phyloP scores from a whole-genome alignment of 1,284 basidiomycete species.

The Leccinum fuscescens region DNA sequence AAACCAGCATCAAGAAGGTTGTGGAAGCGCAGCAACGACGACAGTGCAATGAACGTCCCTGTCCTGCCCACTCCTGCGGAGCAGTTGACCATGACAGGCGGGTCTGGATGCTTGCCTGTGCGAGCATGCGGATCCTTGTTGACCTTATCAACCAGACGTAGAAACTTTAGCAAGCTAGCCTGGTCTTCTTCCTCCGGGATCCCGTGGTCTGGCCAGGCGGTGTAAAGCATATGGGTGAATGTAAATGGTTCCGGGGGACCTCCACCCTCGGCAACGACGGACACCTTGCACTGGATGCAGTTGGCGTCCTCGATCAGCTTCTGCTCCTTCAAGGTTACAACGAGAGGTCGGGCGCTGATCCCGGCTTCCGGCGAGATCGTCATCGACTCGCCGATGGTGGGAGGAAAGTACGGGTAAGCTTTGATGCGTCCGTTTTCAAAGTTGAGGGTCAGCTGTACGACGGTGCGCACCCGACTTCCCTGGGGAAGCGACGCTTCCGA shows the following conservation, averaged over 20 bases:
- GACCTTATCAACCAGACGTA: slow-evolving; percentile 55
- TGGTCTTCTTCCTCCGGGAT: slow-evolving; percentile 61
- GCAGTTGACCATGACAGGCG: slow-evolving; percentile 82
- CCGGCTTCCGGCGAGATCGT: slow-evolving; percentile 48
- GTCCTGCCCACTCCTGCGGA: slow-evolving; percentile 90
- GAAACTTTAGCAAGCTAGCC: slow-evolving; percentile 57
- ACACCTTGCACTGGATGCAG: slow-evolving; percentile 58
- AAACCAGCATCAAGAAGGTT: slow-evolving; percentile 40
- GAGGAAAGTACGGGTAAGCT: slow-evolving; percentile 75
- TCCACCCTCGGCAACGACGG: slow-evolving; percentile 32
- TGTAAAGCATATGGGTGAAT: slow-evolving; percentile 73
- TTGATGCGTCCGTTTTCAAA: slow-evolving; percentile 66
- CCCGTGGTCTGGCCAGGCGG: slow-evolving; percentile 83
- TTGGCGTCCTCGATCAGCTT: slow-evolving; percentile 50
- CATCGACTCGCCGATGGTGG: slow-evolving; percentile 51
- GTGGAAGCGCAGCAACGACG: slow-evolving; percentile 64
- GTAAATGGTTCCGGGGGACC: slow-evolving; percentile 37
- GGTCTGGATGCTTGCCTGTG: slow-evolving; percentile 45
- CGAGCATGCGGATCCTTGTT: slow-evolving; percentile 46
- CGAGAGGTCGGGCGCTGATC: slow-evolving; percentile 41
- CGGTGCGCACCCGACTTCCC: slow-evolving; percentile 56
- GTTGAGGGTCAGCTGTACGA: slow-evolving; percentile 76
- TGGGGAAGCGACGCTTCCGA: slow-evolving; percentile 15
- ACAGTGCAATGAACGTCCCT: slow-evolving; percentile 81
- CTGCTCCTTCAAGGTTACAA: slow-evolving; percentile 52